Evolutionary conservation across 805 yeast species (phyloP), one percentile per base, ranked within the genome.

Genomic region (Lachancea meyersii): DNA sequence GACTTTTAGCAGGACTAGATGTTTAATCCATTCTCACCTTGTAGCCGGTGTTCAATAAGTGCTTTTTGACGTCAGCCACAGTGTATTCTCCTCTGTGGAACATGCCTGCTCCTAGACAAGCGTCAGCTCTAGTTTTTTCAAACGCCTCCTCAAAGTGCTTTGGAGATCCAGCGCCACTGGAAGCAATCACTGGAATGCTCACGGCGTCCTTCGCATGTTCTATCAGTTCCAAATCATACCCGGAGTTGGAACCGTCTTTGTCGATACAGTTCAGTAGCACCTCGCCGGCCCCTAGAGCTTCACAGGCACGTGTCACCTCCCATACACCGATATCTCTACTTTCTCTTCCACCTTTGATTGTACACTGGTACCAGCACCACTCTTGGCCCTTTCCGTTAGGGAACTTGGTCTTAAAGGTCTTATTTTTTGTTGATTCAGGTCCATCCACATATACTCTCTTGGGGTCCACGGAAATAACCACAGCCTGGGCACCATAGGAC

Each of bases 21-120:
- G 13, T 10, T 19, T 19, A 19, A 17, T 82, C 89, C 48, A 81
- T 69, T 63, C 96, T 76, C n/a, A 86, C 95, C 47, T 77, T 77
- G 58, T 86, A 72, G 0, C 83, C 86, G 13, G 73, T 61, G 1
- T 70, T 64, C 35, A 70, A 64, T 60, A 91, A 72, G 51, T 74
- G 79, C 22, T 73, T 61, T 64, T 93, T 93, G 34, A 93, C 96
- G 38, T 88, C 80, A 38, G 75, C 73, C 14, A 93, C 97, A 10
- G 86, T 80, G 64, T 83, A 93, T 56, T 91, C 97, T 18, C 86
- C 89, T 60, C 98, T 75, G 69, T 93, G 99, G 72, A 93, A 93
- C 82, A 93, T 83, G 34, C 99, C 99, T 3, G 99, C 99, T 30
- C 98, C 99, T 31, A 93, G 72, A 14, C 98, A 97, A 33, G 99